Evolutionary conservation across 305 asterid genomes (phyloP).

Genomic region (Fraxinus ornus): DNA sequence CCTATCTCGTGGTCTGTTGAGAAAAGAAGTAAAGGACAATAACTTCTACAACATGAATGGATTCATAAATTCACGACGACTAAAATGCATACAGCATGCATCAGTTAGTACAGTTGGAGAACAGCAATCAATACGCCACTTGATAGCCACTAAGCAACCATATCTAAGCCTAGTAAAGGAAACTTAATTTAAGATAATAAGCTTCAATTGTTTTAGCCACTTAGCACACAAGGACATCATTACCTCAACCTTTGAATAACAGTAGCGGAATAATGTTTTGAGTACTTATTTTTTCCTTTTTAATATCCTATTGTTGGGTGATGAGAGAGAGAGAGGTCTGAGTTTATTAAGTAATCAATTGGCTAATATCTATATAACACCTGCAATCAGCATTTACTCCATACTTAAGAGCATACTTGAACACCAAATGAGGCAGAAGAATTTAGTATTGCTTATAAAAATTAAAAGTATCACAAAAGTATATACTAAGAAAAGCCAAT

Average conservation of each 20-base stretch:
- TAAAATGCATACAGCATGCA: neutral
- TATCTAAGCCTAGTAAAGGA: neutral
- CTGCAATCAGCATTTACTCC: neutral
- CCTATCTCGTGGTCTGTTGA: conserved; percentile 67
- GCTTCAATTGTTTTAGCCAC: neutral
- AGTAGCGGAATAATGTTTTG: neutral
- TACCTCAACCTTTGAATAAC: neutral
- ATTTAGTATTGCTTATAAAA: neutral
- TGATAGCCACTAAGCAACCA: neutral
- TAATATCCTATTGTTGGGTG: neutral
- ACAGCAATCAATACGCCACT: neutral
- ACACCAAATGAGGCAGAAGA: neutral
- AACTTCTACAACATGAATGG: conserved; percentile 9
- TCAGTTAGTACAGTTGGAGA: neutral
- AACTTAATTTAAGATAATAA: neutral
- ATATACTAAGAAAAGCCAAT: neutral
- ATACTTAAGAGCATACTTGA: neutral
- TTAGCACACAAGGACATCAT: neutral
- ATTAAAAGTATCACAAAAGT: neutral
- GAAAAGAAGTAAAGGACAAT: neutral
- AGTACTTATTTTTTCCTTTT: neutral
- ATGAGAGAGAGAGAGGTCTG: neutral
- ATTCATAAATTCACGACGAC: neutral
- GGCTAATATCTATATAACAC: neutral
- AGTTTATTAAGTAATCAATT: neutral